These are phyloP conservation scores for Neocucurbitaria cava DNA, from an alignment of 2,329 filamentous ascomycete species.

Conservation along the genomic window DNA sequence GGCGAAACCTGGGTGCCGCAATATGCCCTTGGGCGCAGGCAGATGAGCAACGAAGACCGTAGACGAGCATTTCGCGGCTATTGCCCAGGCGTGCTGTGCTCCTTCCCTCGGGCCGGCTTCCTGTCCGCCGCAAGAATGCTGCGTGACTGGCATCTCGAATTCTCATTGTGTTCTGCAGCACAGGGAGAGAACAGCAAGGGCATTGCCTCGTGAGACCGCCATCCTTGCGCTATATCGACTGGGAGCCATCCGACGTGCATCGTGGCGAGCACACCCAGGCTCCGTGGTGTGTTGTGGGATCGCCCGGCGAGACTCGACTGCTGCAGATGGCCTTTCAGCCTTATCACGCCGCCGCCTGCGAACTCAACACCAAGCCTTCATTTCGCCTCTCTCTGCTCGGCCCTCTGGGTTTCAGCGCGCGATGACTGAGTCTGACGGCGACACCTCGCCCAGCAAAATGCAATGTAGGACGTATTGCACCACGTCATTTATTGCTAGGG, in stretches of 20 bases:
- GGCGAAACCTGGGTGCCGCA: constrained; percentile 9
- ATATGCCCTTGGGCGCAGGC: constrained; percentile 16
- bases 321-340: constrained; percentile 35
- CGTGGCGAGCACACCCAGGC: constrained; percentile 24
- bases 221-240: constrained; percentile 16
- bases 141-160: constrained; percentile 29
- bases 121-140: constrained; percentile 20
- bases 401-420: constrained; percentile 12
- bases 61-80: constrained; percentile 23
- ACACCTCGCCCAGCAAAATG: not conserved
- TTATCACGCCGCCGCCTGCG: constrained; percentile 37
- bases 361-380: constrained; percentile 16
- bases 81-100: constrained; percentile 15
- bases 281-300: constrained; percentile 25
- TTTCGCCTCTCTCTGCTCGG: constrained; percentile 6
- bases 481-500: constrained; percentile 14
- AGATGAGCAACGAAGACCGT: no score
- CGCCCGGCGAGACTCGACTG: constrained; percentile 31
- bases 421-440: not conserved
- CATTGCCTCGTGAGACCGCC: constrained; percentile 27
- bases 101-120: constrained; percentile 39
- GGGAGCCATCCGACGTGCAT: constrained; percentile 17
- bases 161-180: constrained; percentile 10
- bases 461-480: not conserved
- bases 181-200: constrained; percentile 19